Conservation (phyloP, 169 alveolate genomes). For the Eimeria maxima region DNA sequence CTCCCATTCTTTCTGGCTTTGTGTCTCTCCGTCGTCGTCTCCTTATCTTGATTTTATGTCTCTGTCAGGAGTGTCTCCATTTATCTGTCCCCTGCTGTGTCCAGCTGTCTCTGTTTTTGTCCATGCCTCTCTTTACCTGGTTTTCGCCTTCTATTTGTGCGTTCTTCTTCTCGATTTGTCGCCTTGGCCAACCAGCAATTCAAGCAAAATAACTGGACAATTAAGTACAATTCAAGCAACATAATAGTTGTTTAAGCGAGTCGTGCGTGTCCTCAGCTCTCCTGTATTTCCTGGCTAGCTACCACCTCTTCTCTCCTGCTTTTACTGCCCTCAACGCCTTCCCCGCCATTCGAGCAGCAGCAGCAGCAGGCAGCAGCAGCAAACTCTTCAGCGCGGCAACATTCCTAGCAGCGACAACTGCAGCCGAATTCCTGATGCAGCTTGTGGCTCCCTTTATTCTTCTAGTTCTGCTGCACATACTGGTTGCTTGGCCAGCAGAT, state of each 20-base stretch:
- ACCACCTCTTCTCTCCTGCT: constrained; percentile 82
- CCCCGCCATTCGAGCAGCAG: constrained; percentile 85
- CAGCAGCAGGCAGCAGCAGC: too few relatives aligned
- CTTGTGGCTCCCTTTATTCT: constrained; percentile 21
- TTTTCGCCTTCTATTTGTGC: too few relatives aligned
- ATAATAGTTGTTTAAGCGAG: neutral
- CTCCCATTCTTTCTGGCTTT: neutral
- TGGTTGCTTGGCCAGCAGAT: constrained; percentile 54
- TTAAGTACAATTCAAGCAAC: too few relatives aligned
- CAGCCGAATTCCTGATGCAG: constrained; percentile 81
- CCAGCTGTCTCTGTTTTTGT: too few relatives aligned
- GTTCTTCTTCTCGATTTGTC: too few relatives aligned
- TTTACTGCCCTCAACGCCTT: constrained; percentile 81
- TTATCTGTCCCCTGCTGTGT: too few relatives aligned
- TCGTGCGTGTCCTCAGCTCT: constrained; percentile 1
- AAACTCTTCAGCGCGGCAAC: constrained; percentile 81
- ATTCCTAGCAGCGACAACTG: constrained; percentile 80
- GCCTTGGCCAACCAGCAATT: too few relatives aligned
- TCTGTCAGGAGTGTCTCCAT: neutral
- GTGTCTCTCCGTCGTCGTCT: neutral
- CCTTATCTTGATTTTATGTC: neutral
- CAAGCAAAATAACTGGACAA: too few relatives aligned
- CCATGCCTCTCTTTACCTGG: too few relatives aligned
- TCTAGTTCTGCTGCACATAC: constrained; percentile 32
- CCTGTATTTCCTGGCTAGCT: constrained; percentile 74